Evolutionary conservation across 2,329 filamentous ascomycete genomes (phyloP).

Genomic region (Colletotrichum sp.): DNA sequence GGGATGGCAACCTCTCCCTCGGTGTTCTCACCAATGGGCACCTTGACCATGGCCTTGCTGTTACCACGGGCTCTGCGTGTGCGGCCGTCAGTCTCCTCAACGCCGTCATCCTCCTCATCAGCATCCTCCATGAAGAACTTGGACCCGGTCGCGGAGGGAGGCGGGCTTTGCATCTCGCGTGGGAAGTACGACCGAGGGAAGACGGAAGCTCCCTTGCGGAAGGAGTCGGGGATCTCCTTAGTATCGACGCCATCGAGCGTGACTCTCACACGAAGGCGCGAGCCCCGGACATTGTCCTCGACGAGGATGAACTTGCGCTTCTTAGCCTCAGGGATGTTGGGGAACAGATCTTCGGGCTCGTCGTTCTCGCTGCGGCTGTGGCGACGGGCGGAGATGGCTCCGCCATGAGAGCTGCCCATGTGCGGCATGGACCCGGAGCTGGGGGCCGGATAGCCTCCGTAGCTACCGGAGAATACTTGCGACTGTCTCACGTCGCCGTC

Average conservation of each 20-base stretch:
- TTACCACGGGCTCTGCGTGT: slow-evolving; percentile 37
- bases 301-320: slow-evolving; percentile 97
- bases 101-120: slow-evolving; percentile 63
- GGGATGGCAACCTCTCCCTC: slow-evolving; percentile 79
- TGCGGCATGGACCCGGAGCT: slow-evolving; percentile 68
- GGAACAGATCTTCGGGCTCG: slow-evolving; percentile 76
- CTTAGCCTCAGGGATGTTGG: slow-evolving; percentile 86
- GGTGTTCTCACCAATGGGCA: slow-evolving; percentile 71
- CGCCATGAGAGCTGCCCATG: slow-evolving; percentile 44
- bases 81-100: slow-evolving; percentile 55
- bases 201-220: slow-evolving; percentile 87
- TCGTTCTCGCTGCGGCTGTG: slow-evolving; percentile 54
- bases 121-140: slow-evolving; percentile 75
- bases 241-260: slow-evolving; percentile 94
- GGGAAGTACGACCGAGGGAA: slow-evolving; percentile 93
- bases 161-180: slow-evolving; percentile 88
- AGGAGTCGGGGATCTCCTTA: slow-evolving; percentile 94
- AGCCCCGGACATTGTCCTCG: slow-evolving; percentile 83
- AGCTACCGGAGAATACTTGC: slow-evolving; percentile 72
- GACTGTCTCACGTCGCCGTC: slow-evolving; percentile 71
- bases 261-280: slow-evolving; percentile 85
- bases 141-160: slow-evolving; percentile 75
- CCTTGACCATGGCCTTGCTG: slow-evolving; percentile 57
- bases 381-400: slow-evolving; percentile 40
- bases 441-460: slow-evolving; percentile 61